phyloP scores from a whole-genome alignment of 1,284 basidiomycete species.

The Paramarasmius palmivorus region DNA sequence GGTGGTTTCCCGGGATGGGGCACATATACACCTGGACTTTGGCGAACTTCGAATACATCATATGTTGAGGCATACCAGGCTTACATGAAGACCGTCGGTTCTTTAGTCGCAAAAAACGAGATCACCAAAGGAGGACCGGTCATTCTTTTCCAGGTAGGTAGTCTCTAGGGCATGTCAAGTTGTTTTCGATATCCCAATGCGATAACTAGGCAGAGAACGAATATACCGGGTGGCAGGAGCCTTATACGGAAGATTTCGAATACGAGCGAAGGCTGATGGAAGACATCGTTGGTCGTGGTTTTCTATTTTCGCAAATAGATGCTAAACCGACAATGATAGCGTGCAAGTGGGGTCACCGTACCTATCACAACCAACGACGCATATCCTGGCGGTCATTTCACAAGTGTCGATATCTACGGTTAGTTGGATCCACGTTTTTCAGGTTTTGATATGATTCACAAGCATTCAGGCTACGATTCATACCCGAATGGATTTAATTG shows the following conservation, averaged over 20 bases:
- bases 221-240: constrained; percentile 40
- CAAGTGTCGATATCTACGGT: constrained; percentile 48
- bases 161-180: background rate
- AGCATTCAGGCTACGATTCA: constrained; percentile 43
- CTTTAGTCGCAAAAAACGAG: constrained; percentile 46
- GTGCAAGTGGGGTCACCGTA: constrained; percentile 42
- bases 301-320: background rate
- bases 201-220: constrained; percentile 47
- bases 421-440: background rate
- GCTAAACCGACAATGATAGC: constrained; percentile 25
- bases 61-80: constrained; percentile 44
- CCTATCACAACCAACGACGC: constrained; percentile 49
- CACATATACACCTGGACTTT: constrained; percentile 42
- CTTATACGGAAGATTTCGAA: constrained; percentile 42
- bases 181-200: background rate
- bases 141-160: constrained; percentile 50
- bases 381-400: constrained; percentile 43
- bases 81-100: constrained; percentile 40
- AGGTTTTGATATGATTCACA: background rate
- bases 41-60: constrained; percentile 44
- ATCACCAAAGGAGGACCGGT: constrained; percentile 53
- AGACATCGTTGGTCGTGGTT: constrained; percentile 30
- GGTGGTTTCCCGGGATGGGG: constrained; percentile 55
- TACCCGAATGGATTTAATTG: constrained; percentile 62
- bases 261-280: constrained; percentile 42